A percentile compares a stretch with the other conserved stretches of the same genome.
Evolutionary conservation across 2,329 filamentous ascomycete species (phyloP).

Genomic region (Aspergillus ochraceus): DNA sequence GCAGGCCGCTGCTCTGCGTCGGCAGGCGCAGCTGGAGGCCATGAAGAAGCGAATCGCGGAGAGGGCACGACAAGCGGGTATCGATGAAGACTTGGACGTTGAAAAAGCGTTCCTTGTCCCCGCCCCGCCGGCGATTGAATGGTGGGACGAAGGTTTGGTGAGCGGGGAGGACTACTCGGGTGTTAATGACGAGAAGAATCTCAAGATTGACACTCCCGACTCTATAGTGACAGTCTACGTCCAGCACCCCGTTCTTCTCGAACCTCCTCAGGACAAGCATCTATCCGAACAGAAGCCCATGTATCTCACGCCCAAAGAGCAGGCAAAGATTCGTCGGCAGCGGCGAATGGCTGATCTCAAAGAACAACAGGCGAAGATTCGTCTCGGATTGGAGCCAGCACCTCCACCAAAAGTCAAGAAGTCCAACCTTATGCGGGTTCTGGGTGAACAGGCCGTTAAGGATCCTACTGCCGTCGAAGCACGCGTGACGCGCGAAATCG

Average conservation of each 20-base stretch:
- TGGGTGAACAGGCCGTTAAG: constrained; percentile 89
- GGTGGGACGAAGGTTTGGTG: constrained; percentile 93
- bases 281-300: constrained; percentile 79
- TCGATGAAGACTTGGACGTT: constrained; percentile 84
- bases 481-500: constrained; percentile 88
- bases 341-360: constrained; percentile 90
- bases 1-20: constrained; percentile 83
- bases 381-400: constrained; percentile 83
- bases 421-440: constrained; percentile 93
- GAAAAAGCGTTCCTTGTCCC: constrained; percentile 89
- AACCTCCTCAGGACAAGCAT: constrained; percentile 87
- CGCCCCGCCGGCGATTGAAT: constrained; percentile 83
- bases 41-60: constrained; percentile 94
- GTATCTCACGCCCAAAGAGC: constrained; percentile 87
- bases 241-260: constrained; percentile 87
- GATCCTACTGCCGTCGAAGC: constrained; percentile 97
- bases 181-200: constrained; percentile 62
- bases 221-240: constrained; percentile 87
- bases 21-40: constrained; percentile 83
- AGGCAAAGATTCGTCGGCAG: constrained; percentile 85
- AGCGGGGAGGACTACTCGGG: constrained; percentile 72
- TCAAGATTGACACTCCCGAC: constrained; percentile 77
- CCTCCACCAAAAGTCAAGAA: constrained; percentile 96
- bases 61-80: constrained; percentile 82
- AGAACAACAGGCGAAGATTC: constrained; percentile 94